Evolutionary conservation across 352 stramenopile genomes (phyloP).

Genomic region (Phytophthora pini): DNA sequence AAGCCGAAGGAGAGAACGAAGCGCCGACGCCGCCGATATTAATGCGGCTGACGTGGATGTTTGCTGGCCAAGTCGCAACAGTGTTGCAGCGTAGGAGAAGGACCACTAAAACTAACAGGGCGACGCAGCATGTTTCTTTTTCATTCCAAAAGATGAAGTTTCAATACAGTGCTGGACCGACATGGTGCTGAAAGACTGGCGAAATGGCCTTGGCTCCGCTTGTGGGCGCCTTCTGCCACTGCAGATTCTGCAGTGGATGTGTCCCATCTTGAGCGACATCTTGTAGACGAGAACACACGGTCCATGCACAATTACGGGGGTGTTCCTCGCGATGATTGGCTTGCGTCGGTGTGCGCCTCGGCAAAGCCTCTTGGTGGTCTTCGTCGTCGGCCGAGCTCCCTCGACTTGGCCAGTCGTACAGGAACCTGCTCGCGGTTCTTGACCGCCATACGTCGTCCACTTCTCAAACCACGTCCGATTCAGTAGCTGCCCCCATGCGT

Average conservation of each 20-base stretch:
- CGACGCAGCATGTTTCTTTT: no score
- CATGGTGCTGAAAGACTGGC: constrained; percentile 5
- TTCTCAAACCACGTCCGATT: constrained; percentile 4
- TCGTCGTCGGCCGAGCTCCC: constrained; percentile 11
- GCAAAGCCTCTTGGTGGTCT: constrained; percentile 21
- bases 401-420: constrained; percentile 14
- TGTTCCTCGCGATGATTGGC: constrained; percentile 21
- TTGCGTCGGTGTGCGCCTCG: constrained; percentile 8
- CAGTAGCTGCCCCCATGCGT: constrained; percentile 11
- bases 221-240: no score
- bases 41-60: background rate
- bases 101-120: no score
- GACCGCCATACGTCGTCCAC: constrained; percentile 3
- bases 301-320: constrained; percentile 11
- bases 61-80: background rate
- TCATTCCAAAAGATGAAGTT: no score
- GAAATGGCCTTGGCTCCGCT: constrained; percentile 3
- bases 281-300: constrained; percentile 9
- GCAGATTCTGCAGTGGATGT: background rate
- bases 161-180: no score
- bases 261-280: no score
- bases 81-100: no score
- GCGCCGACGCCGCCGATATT: constrained; percentile 13
- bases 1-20: constrained; percentile 13
- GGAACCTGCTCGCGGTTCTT: constrained; percentile 2